Conservation (phyloP, 1,139 yeast genomes). For the Blastobotrys aristatus region DNA sequence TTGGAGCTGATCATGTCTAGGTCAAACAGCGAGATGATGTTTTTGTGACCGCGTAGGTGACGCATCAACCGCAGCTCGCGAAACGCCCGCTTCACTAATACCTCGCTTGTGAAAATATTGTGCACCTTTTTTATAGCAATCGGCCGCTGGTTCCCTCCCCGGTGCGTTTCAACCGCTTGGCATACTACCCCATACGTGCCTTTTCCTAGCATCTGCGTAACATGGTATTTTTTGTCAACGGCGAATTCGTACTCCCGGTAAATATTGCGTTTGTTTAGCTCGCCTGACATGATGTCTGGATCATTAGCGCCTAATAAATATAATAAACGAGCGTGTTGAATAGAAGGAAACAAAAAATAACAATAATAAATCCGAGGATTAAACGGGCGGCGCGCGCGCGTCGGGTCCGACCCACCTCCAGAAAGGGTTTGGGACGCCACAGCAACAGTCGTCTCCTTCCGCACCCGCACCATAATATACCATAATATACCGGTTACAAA, state of each 20-base stretch:
- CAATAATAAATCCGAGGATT: too few relatives aligned
- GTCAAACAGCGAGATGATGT: slow-evolving; percentile 63
- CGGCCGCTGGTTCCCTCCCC: slow-evolving; percentile 18
- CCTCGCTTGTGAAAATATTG: slow-evolving; percentile 81
- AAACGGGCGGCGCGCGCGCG: too few relatives aligned
- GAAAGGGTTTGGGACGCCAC: too few relatives aligned
- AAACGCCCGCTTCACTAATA: slow-evolving; percentile 81
- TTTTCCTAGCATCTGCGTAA: slow-evolving; percentile 61
- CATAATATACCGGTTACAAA: too few relatives aligned
- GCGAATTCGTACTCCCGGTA: slow-evolving; percentile 42
- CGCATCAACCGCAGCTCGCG: slow-evolving; percentile 83
- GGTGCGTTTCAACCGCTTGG: slow-evolving; percentile 53
- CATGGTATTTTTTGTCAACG: slow-evolving; percentile 57
- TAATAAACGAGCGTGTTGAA: background rate
- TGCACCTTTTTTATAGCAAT: slow-evolving; percentile 84
- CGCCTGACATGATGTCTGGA: background rate
- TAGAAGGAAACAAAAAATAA: background rate
- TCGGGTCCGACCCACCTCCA: too few relatives aligned
- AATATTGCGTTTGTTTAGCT: slow-evolving; percentile 15
- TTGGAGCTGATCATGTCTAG: slow-evolving; percentile 58
- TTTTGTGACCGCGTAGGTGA: slow-evolving; percentile 70
- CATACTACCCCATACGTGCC: slow-evolving; percentile 92
- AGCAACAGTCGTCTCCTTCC: too few relatives aligned
- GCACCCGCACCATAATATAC: too few relatives aligned
- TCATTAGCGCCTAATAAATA: background rate